A percentile compares a stretch with the other conserved stretches of the same genome.
Evolutionary conservation across 2,329 filamentous ascomycete species (phyloP).

Genomic region (Ophiostoma himal-ulmi): DNA sequence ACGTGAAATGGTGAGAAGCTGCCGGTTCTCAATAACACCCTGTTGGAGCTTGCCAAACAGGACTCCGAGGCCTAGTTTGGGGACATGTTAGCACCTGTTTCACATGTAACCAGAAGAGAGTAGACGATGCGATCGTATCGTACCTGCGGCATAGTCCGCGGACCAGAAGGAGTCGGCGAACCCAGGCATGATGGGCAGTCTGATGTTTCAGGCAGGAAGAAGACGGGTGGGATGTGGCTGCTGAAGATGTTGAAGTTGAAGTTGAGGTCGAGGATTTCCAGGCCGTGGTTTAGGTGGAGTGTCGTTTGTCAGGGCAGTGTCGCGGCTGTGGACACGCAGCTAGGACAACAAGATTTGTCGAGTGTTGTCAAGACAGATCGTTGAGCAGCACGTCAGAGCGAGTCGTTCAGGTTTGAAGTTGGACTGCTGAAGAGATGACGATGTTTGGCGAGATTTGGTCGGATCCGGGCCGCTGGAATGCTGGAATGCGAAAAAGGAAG

Average conservation of each 20-base stretch:
- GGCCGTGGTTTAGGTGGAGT: neutral
- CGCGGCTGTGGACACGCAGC: neutral
- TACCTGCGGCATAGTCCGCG: constrained; percentile 89
- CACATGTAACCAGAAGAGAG: neutral
- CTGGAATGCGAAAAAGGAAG: constrained; percentile 11
- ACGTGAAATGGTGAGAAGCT: constrained; percentile 83
- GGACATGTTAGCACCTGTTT: constrained; percentile 8
- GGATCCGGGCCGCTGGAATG: constrained; percentile 5
- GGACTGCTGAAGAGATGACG: neutral
- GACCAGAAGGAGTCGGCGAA: constrained; percentile 99
- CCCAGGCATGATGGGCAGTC: constrained; percentile 59
- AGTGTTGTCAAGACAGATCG: neutral
- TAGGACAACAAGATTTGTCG: neutral
- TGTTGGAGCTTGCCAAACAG: constrained; percentile 96
- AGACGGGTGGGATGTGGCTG: neutral
- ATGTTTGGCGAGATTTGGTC: neutral
- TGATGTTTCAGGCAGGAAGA: neutral
- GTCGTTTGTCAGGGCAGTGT: neutral
- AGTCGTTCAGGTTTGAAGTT: neutral
- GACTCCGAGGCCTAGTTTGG: constrained; percentile 66
- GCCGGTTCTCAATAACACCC: constrained; percentile 89
- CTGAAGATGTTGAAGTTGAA: neutral
- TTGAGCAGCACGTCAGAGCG: neutral
- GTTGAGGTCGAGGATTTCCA: neutral
- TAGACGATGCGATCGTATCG: constrained; percentile 31